Conservation (phyloP, 1,284 basidiomycete species). For the Cutaneotrichosporon mucoides region DNA sequence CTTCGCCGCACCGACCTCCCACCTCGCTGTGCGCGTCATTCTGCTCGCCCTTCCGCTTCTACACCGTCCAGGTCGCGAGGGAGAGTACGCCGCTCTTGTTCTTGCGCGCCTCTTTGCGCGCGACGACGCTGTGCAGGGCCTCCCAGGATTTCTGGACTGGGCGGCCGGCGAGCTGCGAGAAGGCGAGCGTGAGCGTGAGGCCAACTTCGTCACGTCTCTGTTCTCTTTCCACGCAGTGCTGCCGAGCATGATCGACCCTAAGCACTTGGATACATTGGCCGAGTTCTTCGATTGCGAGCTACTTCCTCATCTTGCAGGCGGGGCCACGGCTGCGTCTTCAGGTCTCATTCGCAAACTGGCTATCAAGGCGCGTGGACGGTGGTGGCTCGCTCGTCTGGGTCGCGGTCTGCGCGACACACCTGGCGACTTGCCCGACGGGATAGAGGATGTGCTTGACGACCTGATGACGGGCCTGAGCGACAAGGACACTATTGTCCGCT, state of each 20-base stretch:
- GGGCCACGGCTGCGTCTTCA: slow-evolving; percentile 34
- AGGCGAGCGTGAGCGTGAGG: slow-evolving; percentile 37
- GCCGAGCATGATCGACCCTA: slow-evolving; percentile 31
- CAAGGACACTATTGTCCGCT: slow-evolving; percentile 93
- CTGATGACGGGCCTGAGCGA: slow-evolving; percentile 75
- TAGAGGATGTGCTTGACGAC: slow-evolving; percentile 70
- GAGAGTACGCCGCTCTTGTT: slow-evolving; percentile 43
- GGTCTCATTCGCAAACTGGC: slow-evolving; percentile 46
- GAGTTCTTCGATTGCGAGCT: slow-evolving; percentile 30
- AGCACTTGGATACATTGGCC: slow-evolving; percentile 35
- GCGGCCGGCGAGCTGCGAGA: slow-evolving; percentile 31
- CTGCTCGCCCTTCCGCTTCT: slow-evolving; percentile 37
- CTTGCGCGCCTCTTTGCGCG: slow-evolving; percentile 45
- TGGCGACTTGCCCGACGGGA: slow-evolving; percentile 74
- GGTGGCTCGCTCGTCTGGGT: slow-evolving; percentile 42
- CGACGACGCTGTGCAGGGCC: slow-evolving; percentile 34
- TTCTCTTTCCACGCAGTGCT: slow-evolving; percentile 39
- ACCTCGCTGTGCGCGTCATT: slow-evolving; percentile 57
- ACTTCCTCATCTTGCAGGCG: slow-evolving; percentile 38
- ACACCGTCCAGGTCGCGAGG: slow-evolving; percentile 44
- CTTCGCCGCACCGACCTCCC: slow-evolving; percentile 59
- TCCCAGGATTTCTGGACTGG: slow-evolving; percentile 40
- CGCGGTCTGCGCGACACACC: slow-evolving; percentile 27
- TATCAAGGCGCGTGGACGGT: slow-evolving; percentile 44
- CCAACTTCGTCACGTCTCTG: slow-evolving; percentile 33